Evolutionary conservation across 2,329 filamentous ascomycete genomes (phyloP).

Genomic region (Thelonectria rubi): DNA sequence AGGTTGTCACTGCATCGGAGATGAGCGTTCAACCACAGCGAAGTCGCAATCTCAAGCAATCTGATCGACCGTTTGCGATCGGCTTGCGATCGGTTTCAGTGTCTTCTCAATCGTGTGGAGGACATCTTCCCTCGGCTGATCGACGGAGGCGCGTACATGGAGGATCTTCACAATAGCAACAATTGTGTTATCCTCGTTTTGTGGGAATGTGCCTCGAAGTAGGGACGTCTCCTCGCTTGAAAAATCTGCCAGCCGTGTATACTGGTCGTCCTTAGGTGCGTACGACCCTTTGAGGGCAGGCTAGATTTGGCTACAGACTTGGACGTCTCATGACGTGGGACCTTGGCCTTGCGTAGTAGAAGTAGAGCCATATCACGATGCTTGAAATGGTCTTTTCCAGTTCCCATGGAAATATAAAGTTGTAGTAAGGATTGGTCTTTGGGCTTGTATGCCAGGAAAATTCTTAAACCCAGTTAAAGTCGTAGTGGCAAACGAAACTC

Average conservation of each 20-base stretch:
- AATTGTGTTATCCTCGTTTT: neutral
- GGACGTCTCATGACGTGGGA: neutral
- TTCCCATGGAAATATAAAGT: too few species aligned
- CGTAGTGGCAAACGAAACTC: too few species aligned
- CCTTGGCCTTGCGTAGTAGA: neutral
- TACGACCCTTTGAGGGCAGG: neutral
- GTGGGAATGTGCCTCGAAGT: neutral
- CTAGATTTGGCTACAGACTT: neutral
- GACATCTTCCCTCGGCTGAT: neutral
- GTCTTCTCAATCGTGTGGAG: neutral
- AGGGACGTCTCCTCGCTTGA: neutral
- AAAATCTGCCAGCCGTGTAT: neutral
- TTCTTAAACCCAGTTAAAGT: too few species aligned
- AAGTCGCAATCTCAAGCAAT: neutral
- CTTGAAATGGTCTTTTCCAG: too few species aligned
- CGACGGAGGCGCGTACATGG: neutral
- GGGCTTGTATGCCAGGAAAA: too few species aligned
- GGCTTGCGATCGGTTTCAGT: neutral
- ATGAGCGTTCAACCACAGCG: neutral
- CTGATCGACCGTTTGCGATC: neutral
- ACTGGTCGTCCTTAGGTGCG: neutral
- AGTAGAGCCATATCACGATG: neutral
- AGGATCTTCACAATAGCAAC: neutral
- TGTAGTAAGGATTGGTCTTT: too few species aligned
- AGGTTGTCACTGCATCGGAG: neutral